Base-by-base conservation (phyloP, 2,329 filamentous ascomycete species). In the Alternaria conjuncta region DNA sequence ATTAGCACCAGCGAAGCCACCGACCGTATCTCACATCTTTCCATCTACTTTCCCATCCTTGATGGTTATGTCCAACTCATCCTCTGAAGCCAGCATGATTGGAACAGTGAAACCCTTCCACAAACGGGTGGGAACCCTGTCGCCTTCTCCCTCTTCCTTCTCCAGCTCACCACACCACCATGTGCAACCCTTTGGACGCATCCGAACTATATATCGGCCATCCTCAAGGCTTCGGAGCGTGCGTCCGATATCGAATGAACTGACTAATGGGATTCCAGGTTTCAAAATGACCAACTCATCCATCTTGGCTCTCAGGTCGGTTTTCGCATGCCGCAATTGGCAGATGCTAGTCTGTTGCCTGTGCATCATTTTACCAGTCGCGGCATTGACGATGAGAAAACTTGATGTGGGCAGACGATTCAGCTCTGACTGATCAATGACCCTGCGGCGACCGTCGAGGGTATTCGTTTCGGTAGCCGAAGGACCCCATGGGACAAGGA, bases 401-500 rank as follows among this genome's bases (percentile, higher is more conserved):
- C 56, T 51, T 12, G 56, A 58, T 57, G 23, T 41, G 6, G 46
- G 46, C 21, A 18, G 20, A 4, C 13, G 13, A 18, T 58, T 9
- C 1, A 44, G 46, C 12, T 21, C 8, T 9, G 46, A 44, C n/a
- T 21, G 6, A 13, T 51, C 46, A 6, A 58, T 51, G 23, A 58
- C 30, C 25, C 46, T 51, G 18, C 23, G 32, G 12, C 23, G n/a
- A n/a, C 18, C 23, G 21, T 53, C 30, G n/a, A 44, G 45, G 23
- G 25, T 13, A 30, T 41, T 13, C 6, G 56, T 46, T 18, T 53
- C 56, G 18, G 56, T 10, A 9, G 26, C 15, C 9, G 43, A 51
- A 20, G 56, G 56, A 15, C 56, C 56, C 56, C 56, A 53, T 51
- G 46, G 56, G n/a, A 53, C 25, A 25, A 58, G 28, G 13, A 53